Base-by-base conservation (phyloP, 352 stramenopile species). In the Phytophthora pinifolia region DNA sequence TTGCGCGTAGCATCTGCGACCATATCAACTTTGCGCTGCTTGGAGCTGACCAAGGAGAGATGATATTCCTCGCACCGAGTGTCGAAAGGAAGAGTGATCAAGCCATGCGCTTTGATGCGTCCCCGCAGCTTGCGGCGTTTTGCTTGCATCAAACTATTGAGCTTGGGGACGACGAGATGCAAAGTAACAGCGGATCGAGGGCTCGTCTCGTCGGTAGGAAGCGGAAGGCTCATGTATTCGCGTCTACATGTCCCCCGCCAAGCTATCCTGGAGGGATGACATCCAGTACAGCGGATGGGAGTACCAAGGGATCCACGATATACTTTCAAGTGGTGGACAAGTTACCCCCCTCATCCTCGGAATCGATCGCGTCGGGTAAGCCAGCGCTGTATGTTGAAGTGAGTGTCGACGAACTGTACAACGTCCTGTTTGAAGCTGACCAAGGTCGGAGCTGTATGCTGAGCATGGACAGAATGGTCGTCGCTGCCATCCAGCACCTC, bases 1-100 rank as follows among this genome's bases (percentile, higher is more conserved):
- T 90, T 36, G 79, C 79, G 7, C 61, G 51, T 7, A 77, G 54
- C 15, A 83, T 90, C 22, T 87, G 75, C 38, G 75, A 88, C 13
- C 73, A 86, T 39, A 60, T 90, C 1, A 69, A 71, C 9, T 86
- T 84, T 27, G 64, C 75, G 3, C 37, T 47, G 1, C 58, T 86
- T 10, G 77, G 72, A 10, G 14, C 42, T 5, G 62, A 65, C 15
- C 38, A 51, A 33, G 69, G 77, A 14, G 75, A 87, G 42, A 70
- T 86, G 44, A 42, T 79, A 9, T 89, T 88, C 39, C 55, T 89
- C 5, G 52, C 71, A 6, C 48, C 67, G 15, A 76, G 49, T 2
- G 42, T 61, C 12, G 61, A 45, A 10, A 45, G 42, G 7, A 56
- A 27, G 36, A 62, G 33, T 20, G 52, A 70, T 2, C 60, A 59